phyloP scores from a whole-genome alignment of 805 yeast species.

The Metschnikowia similis region DNA sequence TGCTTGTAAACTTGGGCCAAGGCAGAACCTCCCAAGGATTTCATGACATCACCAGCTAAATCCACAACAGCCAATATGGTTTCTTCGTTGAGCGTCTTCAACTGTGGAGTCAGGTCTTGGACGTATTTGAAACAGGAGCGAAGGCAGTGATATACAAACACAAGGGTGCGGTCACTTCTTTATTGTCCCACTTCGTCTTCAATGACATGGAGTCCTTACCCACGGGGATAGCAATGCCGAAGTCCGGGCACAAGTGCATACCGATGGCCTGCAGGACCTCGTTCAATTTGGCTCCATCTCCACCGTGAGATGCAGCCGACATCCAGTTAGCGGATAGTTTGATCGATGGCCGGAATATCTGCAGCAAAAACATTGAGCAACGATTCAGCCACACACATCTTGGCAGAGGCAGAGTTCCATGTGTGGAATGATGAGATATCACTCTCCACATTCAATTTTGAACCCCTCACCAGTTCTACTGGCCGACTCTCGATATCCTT shows the following conservation, averaged over 20 bases:
- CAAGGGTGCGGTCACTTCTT: slow-evolving; percentile 93
- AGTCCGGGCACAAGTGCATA: slow-evolving; percentile 85
- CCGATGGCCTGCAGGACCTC: slow-evolving; percentile 98
- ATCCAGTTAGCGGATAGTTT: slow-evolving; percentile 98
- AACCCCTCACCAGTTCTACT: too few relatives aligned
- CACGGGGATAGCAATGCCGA: slow-evolving; percentile 91
- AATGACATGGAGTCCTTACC: slow-evolving; percentile 99
- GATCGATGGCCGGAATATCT: slow-evolving; percentile 71
- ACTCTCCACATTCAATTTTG: too few relatives aligned
- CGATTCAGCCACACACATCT: slow-evolving; percentile 94
- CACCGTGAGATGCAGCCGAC: slow-evolving; percentile 93
- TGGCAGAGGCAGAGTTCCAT: slow-evolving; percentile 87
- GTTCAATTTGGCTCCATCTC: slow-evolving; percentile 92
- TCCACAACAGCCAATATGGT: slow-evolving; percentile 76
- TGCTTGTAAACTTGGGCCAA: slow-evolving; percentile 89
- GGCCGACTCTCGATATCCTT: too few relatives aligned
- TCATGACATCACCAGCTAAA: slow-evolving; percentile 50
- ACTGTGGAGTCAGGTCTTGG: slow-evolving; percentile 90
- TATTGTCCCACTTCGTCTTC: slow-evolving; percentile 96
- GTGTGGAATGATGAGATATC: too few relatives aligned
- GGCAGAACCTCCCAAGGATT: slow-evolving; percentile 88
- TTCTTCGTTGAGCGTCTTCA: slow-evolving; percentile 47
- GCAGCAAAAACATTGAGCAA: slow-evolving; percentile 86
- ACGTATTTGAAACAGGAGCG: slow-evolving; percentile 78
- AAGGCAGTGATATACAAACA: slow-evolving; percentile 89